Evolutionary conservation across 2,329 filamentous ascomycete species (phyloP).

Genomic region (Phialophora tarda): DNA sequence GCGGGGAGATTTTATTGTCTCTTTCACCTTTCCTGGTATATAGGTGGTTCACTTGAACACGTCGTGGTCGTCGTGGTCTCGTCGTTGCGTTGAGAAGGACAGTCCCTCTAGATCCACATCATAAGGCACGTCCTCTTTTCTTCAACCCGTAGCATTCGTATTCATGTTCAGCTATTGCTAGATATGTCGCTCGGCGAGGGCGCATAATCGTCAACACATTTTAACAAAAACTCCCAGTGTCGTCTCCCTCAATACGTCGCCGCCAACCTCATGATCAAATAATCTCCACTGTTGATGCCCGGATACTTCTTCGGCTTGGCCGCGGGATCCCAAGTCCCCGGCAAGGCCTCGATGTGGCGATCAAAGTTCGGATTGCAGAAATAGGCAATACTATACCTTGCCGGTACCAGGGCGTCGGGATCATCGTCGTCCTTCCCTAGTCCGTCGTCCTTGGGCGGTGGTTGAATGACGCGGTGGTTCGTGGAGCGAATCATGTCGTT

Average conservation of each 20-base stretch:
- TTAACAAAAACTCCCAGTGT: no score
- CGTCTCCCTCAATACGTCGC: constrained; percentile 66
- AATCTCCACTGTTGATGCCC: constrained; percentile 78
- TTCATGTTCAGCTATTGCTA: no score
- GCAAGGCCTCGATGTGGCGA: constrained; percentile 76
- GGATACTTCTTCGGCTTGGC: constrained; percentile 72
- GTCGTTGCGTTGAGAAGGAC: no score
- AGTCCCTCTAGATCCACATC: no score
- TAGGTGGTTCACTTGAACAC: no score
- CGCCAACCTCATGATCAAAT: constrained; percentile 76
- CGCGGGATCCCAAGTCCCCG: constrained; percentile 67
- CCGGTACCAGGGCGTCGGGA: constrained; percentile 61
- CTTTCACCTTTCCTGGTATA: no score
- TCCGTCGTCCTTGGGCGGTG: constrained; percentile 57
- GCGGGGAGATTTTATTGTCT: no score
- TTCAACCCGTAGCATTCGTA: no score
- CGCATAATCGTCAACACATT: no score
- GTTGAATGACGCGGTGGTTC: constrained; percentile 87
- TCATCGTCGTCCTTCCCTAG: constrained; percentile 52
- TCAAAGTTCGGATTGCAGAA: constrained; percentile 88
- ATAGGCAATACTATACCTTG: constrained; percentile 84
- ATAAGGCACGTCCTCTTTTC: no score
- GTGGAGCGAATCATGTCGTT: constrained; percentile 93
- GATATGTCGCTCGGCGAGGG: no score
- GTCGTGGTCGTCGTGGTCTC: no score